Conservation (phyloP, 495 filamentous ascomycete species). For the Lophiotrema nucula region DNA sequence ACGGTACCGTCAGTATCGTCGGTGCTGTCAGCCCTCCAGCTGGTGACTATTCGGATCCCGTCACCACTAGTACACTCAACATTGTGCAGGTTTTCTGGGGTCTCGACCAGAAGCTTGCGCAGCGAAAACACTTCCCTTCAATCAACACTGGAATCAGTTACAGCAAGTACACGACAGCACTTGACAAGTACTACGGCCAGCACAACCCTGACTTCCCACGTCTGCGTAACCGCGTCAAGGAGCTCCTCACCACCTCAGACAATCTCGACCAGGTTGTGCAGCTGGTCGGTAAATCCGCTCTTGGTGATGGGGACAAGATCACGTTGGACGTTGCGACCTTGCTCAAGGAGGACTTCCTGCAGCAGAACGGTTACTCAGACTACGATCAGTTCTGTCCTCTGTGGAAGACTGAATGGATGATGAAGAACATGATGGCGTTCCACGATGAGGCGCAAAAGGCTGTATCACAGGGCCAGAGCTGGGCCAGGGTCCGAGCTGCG, state of each 20-base stretch:
- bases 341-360: slow-evolving; percentile 97
- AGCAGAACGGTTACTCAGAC: slow-evolving; percentile 98
- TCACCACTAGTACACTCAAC: slow-evolving; percentile 89
- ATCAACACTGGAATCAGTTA: slow-evolving; percentile 96
- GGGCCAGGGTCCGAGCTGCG: slow-evolving; percentile 87
- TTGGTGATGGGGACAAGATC: slow-evolving; percentile 98
- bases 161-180: slow-evolving; percentile 86
- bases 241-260: slow-evolving; percentile 90
- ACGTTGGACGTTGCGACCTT: slow-evolving; percentile 88
- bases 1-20: slow-evolving; percentile 94
- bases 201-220: slow-evolving; percentile 91
- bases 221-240: slow-evolving; percentile 85
- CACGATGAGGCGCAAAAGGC: slow-evolving; percentile 98
- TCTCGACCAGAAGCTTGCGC: slow-evolving; percentile 97
- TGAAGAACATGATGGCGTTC: slow-evolving; percentile 98
- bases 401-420: slow-evolving; percentile 99
- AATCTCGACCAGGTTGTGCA: slow-evolving; percentile 98
- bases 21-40: slow-evolving; percentile 95
- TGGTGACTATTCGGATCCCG: slow-evolving; percentile 98
- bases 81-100: slow-evolving; percentile 99
- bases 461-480: slow-evolving; percentile 80
- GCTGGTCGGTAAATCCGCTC: slow-evolving; percentile 92
- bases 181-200: slow-evolving; percentile 92
- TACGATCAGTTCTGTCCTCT: slow-evolving; percentile 99
- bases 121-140: slow-evolving; percentile 98